Evolutionary conservation across 176 grass and related monocot genomes (phyloP).

Genomic region (Bothriochloa decipiens): DNA sequence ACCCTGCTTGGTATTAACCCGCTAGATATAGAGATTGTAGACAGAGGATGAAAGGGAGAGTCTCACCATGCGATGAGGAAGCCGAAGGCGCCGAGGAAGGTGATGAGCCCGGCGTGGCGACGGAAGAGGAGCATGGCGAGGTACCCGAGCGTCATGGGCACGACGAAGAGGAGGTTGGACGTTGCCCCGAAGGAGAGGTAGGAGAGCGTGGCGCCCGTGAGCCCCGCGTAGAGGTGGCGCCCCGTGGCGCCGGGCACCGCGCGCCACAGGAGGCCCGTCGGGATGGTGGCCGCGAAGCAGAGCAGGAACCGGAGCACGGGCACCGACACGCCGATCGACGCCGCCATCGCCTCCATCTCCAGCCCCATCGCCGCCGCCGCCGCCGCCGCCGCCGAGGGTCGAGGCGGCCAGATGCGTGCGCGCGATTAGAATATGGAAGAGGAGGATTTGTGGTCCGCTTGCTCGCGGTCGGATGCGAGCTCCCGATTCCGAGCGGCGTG

Average conservation of each 20-base stretch:
- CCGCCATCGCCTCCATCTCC: slow-evolving; percentile 83
- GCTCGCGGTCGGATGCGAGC: slow-evolving; percentile 35
- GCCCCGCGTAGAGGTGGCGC: slow-evolving; percentile 83
- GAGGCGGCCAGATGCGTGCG: slow-evolving; percentile 46
- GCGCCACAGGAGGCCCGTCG: slow-evolving; percentile 75
- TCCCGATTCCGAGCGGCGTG: slow-evolving; percentile 18
- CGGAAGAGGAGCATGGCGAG: slow-evolving; percentile 78
- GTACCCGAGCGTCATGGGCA: slow-evolving; percentile 82
- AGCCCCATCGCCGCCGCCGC: slow-evolving; percentile 54
- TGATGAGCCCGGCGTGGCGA: slow-evolving; percentile 67
- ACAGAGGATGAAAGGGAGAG: slow-evolving; percentile 15
- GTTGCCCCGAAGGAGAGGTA: slow-evolving; percentile 85
- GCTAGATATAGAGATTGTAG: neutral
- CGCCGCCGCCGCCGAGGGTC: slow-evolving; percentile 8
- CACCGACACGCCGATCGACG: slow-evolving; percentile 89
- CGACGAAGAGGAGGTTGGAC: slow-evolving; percentile 93
- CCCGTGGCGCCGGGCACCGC: slow-evolving; percentile 60
- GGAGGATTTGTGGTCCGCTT: slow-evolving; percentile 46
- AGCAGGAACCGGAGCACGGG: slow-evolving; percentile 94
- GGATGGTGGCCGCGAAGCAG: slow-evolving; percentile 95
- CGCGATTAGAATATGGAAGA: slow-evolving; percentile 13
- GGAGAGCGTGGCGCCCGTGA: slow-evolving; percentile 79
- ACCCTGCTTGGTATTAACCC: neutral
- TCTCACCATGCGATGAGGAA: slow-evolving; percentile 95
- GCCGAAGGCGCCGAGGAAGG: slow-evolving; percentile 88